Conservation (phyloP, 805 yeast species). For the Metschnikowia shivogae region DNA sequence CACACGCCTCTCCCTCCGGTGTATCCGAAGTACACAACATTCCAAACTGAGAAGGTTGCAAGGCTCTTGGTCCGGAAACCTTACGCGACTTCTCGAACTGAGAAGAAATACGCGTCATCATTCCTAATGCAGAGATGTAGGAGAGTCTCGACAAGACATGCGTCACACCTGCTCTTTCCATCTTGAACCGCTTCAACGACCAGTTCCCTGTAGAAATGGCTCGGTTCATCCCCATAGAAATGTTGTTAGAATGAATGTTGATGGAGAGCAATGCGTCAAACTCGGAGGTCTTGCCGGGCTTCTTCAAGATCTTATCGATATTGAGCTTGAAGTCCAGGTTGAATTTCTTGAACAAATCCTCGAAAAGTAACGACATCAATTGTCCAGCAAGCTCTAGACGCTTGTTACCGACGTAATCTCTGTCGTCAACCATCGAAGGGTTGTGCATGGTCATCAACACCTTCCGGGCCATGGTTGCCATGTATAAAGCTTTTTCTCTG, state of each 20-base stretch:
- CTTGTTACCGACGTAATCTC: constrained; percentile 98
- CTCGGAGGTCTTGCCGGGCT: constrained; percentile 91
- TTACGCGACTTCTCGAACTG: constrained; percentile 97
- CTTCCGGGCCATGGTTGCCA: constrained; percentile 95
- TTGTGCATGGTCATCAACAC: constrained; percentile 94
- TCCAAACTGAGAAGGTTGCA: constrained; percentile 98
- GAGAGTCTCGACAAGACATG: constrained; percentile 90
- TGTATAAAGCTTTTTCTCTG: constrained; percentile 88
- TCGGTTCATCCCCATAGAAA: constrained; percentile 89
- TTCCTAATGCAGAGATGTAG: constrained; percentile 92
- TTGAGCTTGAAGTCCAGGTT: constrained; percentile 92
- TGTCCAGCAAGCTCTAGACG: constrained; percentile 97
- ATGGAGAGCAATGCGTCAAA: constrained; percentile 90
- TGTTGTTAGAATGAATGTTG: constrained; percentile 86
- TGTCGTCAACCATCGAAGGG: constrained; percentile 94
- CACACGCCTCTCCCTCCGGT: constrained; percentile 99
- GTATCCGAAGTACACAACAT: constrained; percentile 99
- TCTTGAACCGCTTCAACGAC: constrained; percentile 97
- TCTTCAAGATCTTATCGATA: constrained; percentile 88
- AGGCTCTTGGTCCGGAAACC: constrained; percentile 97
- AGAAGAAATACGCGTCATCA: constrained; percentile 99
- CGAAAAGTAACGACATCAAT: constrained; percentile 88
- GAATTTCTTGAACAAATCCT: constrained; percentile 95
- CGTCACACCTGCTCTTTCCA: constrained; percentile 99
- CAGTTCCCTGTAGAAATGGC: constrained; percentile 99